Evolutionary conservation across 768 basidiomycete species (phyloP).

Genomic region (Piloderma croceum): DNA sequence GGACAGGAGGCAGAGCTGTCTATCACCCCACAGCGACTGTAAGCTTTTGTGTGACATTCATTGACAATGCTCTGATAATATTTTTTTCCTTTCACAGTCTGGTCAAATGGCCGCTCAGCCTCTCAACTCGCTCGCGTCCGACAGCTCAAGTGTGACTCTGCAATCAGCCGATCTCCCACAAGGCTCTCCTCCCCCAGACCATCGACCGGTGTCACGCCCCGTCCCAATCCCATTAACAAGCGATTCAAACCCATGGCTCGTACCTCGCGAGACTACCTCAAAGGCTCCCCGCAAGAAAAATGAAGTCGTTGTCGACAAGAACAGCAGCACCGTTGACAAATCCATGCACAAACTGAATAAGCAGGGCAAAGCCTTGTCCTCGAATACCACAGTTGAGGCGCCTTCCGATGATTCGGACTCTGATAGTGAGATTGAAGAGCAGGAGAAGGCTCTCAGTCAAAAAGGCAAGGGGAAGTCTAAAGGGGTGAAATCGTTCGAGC

Average conservation of each 20-base stretch:
- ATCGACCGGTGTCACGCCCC: constrained; percentile 8
- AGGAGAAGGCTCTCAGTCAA: constrained; percentile 42
- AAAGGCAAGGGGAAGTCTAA: constrained; percentile 43
- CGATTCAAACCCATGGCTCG: constrained; percentile 79
- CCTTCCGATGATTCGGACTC: constrained; percentile 45
- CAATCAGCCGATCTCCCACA: constrained; percentile 51
- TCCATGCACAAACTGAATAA: constrained; percentile 75
- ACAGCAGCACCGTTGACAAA: constrained; percentile 54
- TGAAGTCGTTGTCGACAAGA: constrained; percentile 64
- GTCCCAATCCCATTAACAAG: constrained; percentile 6
- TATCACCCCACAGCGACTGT: constrained; percentile 51
- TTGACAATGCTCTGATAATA: neutral
- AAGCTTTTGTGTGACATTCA: constrained; percentile 6
- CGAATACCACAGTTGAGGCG: constrained; percentile 71
- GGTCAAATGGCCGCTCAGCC: constrained; percentile 5
- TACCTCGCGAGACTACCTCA: constrained; percentile 27
- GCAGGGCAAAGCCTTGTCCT: constrained; percentile 46
- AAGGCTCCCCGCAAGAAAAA: constrained; percentile 68
- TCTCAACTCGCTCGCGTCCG: constrained; percentile 35
- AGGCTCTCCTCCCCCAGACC: constrained; percentile 23
- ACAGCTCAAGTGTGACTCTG: constrained; percentile 65
- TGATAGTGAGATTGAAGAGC: constrained; percentile 66
- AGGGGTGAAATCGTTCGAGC: constrained; percentile 68
- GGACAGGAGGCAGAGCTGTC: constrained; percentile 62
- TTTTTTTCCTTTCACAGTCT: neutral